A percentile compares a stretch with the other conserved stretches of the same genome.
Conservation (phyloP, 192 early-diverging fungal species). For the Backusella australiensis region DNA sequence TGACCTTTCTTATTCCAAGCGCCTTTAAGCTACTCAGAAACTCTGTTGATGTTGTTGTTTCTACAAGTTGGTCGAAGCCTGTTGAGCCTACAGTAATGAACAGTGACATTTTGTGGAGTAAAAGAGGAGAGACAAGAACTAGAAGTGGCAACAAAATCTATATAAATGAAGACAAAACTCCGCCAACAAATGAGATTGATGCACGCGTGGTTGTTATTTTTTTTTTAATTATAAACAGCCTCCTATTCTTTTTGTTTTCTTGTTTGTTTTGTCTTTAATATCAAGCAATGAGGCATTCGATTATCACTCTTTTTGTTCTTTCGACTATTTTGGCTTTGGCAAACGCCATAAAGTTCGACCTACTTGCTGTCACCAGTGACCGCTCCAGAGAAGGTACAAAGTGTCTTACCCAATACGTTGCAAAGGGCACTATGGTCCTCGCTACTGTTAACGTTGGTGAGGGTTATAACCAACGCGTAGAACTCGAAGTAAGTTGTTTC, state of each 20-base stretch:
- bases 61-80: conserved; percentile 76
- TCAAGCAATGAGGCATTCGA: conserved; percentile 8
- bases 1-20: conserved; percentile 54
- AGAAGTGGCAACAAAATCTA: neutral
- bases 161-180: neutral
- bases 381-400: conserved; percentile 35
- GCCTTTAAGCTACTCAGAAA: conserved; percentile 49
- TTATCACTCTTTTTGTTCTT: conserved; percentile 11
- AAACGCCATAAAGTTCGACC: conserved; percentile 78
- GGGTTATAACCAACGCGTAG: conserved; percentile 72
- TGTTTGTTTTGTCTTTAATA: neutral
- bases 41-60: conserved; percentile 35
- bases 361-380: conserved; percentile 50
- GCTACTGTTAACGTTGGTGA: conserved; percentile 65
- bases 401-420: conserved; percentile 81
- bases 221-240: neutral
- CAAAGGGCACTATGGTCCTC: conserved; percentile 65
- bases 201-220: neutral
- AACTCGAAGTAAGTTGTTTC: conserved; percentile 52
- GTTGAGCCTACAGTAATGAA: conserved; percentile 95
- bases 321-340: conserved; percentile 1
- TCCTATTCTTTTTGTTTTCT: neutral
- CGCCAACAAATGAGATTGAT: neutral
- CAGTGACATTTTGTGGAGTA: conserved; percentile 32
- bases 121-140: neutral